Evolutionary conservation across 257 asterid genomes (phyloP).

Genomic region (Solanum megistacrolobum): DNA sequence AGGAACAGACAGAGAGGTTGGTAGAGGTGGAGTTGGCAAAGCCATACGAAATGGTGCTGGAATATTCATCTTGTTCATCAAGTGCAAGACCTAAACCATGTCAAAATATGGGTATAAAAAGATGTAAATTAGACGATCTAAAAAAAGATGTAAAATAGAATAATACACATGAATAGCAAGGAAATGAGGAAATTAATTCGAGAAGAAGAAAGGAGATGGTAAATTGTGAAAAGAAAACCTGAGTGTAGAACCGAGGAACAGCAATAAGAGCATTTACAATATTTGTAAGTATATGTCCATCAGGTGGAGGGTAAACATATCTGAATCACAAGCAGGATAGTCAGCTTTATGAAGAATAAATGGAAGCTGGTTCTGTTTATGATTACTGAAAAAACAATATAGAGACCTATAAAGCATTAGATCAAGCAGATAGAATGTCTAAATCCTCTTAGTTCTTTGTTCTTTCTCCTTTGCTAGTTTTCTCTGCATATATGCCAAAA

Average conservation of each 20-base stretch:
- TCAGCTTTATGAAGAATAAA: neutral
- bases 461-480: neutral
- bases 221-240: constrained; percentile 31
- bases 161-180: neutral
- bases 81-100: constrained; percentile 69
- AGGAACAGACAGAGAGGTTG: constrained; percentile 38
- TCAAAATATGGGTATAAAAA: neutral
- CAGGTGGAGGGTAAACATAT: constrained; percentile 92
- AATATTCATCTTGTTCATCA: constrained; percentile 98
- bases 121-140: neutral
- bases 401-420: neutral
- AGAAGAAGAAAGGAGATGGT: neutral
- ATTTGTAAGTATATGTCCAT: constrained; percentile 83
- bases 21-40: constrained; percentile 85
- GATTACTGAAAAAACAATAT: neutral
- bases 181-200: neutral
- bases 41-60: constrained; percentile 96
- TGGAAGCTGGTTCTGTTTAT: neutral
- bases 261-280: constrained; percentile 95
- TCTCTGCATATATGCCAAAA: neutral
- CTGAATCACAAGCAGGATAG: constrained; percentile 30
- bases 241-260: constrained; percentile 93
- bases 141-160: neutral
- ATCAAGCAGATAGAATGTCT: neutral
- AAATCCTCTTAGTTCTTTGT: neutral